phyloP scores from a whole-genome alignment of 345 rosid genomes.

The Melaleuca alternifolia region DNA sequence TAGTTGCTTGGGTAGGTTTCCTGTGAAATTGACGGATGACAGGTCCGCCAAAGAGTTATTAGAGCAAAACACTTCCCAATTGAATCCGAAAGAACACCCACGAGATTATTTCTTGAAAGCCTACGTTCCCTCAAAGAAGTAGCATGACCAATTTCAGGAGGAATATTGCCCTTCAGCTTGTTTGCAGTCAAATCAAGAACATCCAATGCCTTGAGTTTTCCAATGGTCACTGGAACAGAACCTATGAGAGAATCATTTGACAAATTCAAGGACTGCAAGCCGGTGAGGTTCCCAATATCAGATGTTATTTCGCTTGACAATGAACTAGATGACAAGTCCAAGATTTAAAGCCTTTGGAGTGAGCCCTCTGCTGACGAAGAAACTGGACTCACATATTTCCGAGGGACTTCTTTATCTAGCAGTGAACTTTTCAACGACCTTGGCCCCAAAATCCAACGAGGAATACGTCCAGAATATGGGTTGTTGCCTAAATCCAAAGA shows the following conservation, averaged over 20 bases:
- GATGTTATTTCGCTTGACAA: conserved; percentile 53
- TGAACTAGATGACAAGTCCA: conserved; percentile 67
- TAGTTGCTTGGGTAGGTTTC: conserved; percentile 66
- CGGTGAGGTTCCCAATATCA: conserved; percentile 30
- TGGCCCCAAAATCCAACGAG: conserved; percentile 52
- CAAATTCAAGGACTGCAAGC: conserved; percentile 50
- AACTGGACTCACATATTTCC: conserved; percentile 1
- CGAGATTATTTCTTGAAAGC: conserved; percentile 43
- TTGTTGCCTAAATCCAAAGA: conserved; percentile 67
- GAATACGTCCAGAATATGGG: conserved; percentile 48
- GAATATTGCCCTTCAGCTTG: conserved; percentile 57
- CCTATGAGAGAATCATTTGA: conserved; percentile 58
- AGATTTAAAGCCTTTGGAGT: conserved; percentile 41
- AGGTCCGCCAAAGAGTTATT: conserved; percentile 64
- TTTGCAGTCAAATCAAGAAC: conserved; percentile 74
- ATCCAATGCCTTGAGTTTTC: conserved; percentile 41
- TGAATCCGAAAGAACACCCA: conserved; percentile 57
- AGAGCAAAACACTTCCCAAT: conserved; percentile 50
- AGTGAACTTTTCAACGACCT: conserved; percentile 28
- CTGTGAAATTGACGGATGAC: conserved; percentile 50
- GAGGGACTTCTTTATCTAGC: conserved; percentile 18
- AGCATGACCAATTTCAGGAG: conserved; percentile 59
- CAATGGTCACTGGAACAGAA: conserved; percentile 37
- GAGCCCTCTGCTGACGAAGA: conserved; percentile 7
- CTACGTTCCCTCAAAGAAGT: conserved; percentile 56